These are phyloP conservation scores for Xylaria acuta DNA, from an alignment of 495 filamentous ascomycete species.

Conservation along the genomic window DNA sequence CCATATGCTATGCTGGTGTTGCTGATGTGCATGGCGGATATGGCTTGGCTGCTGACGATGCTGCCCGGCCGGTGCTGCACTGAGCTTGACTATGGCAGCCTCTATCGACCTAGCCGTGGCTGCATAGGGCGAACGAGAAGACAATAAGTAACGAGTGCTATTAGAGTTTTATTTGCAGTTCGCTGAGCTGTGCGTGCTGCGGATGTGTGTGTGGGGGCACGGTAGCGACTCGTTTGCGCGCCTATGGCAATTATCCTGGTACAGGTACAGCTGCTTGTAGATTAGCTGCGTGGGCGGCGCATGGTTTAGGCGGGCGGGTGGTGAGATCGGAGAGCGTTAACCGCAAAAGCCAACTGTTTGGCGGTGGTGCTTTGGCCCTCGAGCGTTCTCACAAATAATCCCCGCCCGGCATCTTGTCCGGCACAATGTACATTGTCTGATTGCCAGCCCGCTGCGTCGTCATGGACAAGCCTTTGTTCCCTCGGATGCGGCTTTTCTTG, in stretches of 20 bases:
- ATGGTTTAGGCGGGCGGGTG: conserved; percentile 24
- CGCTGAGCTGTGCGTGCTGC: conserved; percentile 25
- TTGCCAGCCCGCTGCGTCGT: conserved; percentile 20
- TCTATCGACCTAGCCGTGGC: conserved; percentile 22
- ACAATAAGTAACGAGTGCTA: conserved; percentile 8
- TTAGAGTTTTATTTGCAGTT: conserved; percentile 22
- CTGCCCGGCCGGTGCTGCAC: conserved; percentile 28
- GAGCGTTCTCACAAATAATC: conserved; percentile 24
- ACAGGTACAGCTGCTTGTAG: conserved; percentile 12
- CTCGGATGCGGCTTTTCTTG: conserved; percentile 36
- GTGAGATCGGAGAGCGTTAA: conserved; percentile 39
- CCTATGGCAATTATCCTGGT: conserved; percentile 24
- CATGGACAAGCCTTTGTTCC: conserved; percentile 33
- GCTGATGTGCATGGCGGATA: conserved; percentile 44
- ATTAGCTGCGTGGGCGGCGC: conserved; percentile 27
- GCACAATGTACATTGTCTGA: conserved; percentile 28
- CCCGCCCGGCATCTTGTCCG: conserved; percentile 28
- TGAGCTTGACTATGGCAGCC: conserved; percentile 20
- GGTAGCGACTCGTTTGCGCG: conserved; percentile 29
- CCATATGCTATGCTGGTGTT: conserved; percentile 30
- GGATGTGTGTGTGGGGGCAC: conserved; percentile 19
- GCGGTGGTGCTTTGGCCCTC: conserved; percentile 27
- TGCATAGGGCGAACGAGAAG: conserved; percentile 23
- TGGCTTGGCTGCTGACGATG: conserved; percentile 34
- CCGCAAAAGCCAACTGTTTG: conserved; percentile 36